A percentile compares a stretch with the other conserved stretches of the same genome.
Conservation (phyloP, 257 asterid species). For the Forsythia suspensa region DNA sequence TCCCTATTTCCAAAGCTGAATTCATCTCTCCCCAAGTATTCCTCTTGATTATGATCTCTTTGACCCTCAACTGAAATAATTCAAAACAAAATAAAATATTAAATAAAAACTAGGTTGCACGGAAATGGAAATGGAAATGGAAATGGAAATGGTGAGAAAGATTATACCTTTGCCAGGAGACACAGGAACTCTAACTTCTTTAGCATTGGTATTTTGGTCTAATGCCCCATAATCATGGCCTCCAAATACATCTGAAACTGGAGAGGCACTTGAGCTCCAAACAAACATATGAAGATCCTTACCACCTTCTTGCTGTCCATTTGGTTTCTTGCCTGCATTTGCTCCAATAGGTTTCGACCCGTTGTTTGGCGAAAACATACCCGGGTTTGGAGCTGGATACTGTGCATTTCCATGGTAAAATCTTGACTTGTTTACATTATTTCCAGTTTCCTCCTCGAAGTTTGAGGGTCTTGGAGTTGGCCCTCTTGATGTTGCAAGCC, state of each 20-base stretch:
- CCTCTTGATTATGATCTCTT: conserved; percentile 46
- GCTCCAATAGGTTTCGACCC: conserved; percentile 33
- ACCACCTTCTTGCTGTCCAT: conserved; percentile 49
- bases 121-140: not conserved
- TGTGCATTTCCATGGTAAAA: conserved; percentile 45
- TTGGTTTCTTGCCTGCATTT: conserved; percentile 44
- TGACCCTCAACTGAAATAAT: conserved; percentile 37
- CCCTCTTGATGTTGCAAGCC: conserved; percentile 53
- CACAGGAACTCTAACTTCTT: conserved; percentile 60
- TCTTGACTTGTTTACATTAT: conserved; percentile 37
- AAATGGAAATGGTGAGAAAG: not conserved
- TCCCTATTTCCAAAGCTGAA: conserved; percentile 62
- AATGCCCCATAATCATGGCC: conserved; percentile 60
- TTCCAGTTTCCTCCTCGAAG: conserved; percentile 65
- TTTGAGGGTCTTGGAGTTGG: conserved; percentile 80
- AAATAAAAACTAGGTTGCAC: not conserved
- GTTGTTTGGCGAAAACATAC: conserved; percentile 67
- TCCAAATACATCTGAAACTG: conserved; percentile 88
- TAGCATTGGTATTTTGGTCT: conserved; percentile 50
- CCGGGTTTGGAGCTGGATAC: conserved; percentile 79
- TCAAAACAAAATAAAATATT: not conserved
- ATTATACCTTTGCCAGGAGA: conserved; percentile 67
- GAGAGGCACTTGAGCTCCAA: conserved; percentile 93
- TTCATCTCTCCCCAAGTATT: conserved; percentile 59
- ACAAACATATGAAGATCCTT: conserved; percentile 92